Percentiles rank a stretch among this genome's conserved stretches.
These are phyloP conservation scores for Arachis monticola DNA, from an alignment of 331 rosid genomes.

Conservation along the genomic window DNA sequence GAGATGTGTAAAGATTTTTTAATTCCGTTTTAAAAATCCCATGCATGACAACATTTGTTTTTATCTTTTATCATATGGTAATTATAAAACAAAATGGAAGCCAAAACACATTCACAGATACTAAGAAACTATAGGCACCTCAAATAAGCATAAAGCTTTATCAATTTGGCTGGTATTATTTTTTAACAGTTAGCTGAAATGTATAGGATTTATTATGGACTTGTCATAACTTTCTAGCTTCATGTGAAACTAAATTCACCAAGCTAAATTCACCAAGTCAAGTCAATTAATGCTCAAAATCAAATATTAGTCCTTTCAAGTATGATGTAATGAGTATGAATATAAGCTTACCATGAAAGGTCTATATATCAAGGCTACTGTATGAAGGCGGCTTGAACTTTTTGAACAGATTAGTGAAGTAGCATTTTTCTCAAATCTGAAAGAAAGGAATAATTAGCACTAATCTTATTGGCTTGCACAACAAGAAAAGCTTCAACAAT, in stretches of 20 bases:
- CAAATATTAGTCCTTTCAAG: conserved; percentile 6
- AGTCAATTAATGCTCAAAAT: conserved; percentile 1
- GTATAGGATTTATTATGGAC: background rate
- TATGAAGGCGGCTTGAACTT: conserved; percentile 67
- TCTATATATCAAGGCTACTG: conserved; percentile 67
- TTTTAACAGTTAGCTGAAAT: conserved; percentile 5
- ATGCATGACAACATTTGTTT: conserved; percentile 9
- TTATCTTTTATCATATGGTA: background rate
- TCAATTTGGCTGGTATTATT: conserved; percentile 10
- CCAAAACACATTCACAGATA: background rate
- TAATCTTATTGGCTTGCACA: conserved; percentile 22
- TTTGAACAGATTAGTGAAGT: conserved; percentile 61
- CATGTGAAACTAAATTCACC: conserved; percentile 20
- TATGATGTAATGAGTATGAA: conserved; percentile 23
- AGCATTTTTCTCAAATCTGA: conserved; percentile 48
- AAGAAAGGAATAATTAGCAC: conserved; percentile 39
- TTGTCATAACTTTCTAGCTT: conserved; percentile 14
- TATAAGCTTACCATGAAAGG: conserved; percentile 72
- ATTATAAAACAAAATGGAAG: conserved; percentile 11
- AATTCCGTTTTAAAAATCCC: background rate
- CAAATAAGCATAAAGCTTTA: conserved; percentile 19
- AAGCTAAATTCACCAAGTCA: background rate
- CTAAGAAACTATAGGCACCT: background rate
- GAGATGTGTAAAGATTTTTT: background rate
- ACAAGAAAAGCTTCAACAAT: conserved; percentile 20